Evolutionary conservation across 805 yeast genomes (phyloP).

Genomic region (Aciculoconidium aculeatum): DNA sequence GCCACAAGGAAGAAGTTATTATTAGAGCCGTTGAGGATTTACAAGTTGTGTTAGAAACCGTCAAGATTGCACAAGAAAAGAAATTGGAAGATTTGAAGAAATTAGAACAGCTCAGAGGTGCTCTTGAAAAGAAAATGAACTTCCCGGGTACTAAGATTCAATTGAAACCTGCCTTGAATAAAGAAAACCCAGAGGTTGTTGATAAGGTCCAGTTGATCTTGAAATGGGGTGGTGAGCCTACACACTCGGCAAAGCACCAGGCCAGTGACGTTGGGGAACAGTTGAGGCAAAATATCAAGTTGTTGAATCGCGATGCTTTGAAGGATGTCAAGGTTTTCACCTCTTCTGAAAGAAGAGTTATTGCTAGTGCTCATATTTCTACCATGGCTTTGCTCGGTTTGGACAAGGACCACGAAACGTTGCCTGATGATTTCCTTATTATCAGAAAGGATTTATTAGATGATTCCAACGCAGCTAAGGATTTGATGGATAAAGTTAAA

Average conservation of each 20-base stretch:
- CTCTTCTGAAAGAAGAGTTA: slow-evolving; percentile 90
- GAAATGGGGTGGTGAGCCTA: slow-evolving; percentile 99
- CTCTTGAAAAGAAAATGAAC: slow-evolving; percentile 80
- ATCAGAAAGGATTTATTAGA: slow-evolving; percentile 88
- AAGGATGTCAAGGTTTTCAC: slow-evolving; percentile 84
- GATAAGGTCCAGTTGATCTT: slow-evolving; percentile 94
- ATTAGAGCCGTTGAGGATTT: slow-evolving; percentile 86
- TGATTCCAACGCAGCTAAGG: slow-evolving; percentile 97
- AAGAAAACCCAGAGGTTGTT: slow-evolving; percentile 56
- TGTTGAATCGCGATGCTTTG: slow-evolving; percentile 78
- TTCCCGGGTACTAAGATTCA: slow-evolving; percentile 97
- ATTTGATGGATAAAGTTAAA: slow-evolving; percentile 94
- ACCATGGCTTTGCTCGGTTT: slow-evolving; percentile 68
- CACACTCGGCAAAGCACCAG: slow-evolving; percentile 94
- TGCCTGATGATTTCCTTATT: slow-evolving; percentile 73
- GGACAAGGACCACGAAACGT: slow-evolving; percentile 41
- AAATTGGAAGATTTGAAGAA: slow-evolving; percentile 77
- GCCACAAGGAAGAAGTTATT: slow-evolving; percentile 93
- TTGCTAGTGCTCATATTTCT: slow-evolving; percentile 86
- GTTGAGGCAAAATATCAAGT: slow-evolving; percentile 82
- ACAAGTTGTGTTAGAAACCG: slow-evolving; percentile 78
- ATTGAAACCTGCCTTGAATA: slow-evolving; percentile 76
- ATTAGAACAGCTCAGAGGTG: slow-evolving; percentile 67
- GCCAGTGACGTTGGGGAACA: slow-evolving; percentile 95
- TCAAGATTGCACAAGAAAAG: slow-evolving; percentile 72